phyloP scores from a whole-genome alignment of 176 grass and related monocot species.

The Areca catechu region DNA sequence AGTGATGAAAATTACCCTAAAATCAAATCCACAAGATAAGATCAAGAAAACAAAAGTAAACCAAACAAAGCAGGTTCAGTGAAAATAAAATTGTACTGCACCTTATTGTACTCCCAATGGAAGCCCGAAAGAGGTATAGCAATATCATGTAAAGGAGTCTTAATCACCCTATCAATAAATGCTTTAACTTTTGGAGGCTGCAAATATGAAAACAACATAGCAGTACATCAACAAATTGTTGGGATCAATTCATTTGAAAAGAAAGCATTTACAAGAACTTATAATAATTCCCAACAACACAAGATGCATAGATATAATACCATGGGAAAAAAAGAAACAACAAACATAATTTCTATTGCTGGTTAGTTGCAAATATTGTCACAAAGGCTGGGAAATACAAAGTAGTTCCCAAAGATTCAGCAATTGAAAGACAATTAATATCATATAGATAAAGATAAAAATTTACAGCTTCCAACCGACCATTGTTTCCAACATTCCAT shows the following conservation, averaged over 20 bases:
- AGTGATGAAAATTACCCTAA: conserved; percentile 97
- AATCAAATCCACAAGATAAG: conserved; percentile 11
- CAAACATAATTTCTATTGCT: too few relatives aligned
- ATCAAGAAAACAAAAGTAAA: conserved; percentile 18
- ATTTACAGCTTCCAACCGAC: too few relatives aligned
- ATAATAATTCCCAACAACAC: too few relatives aligned
- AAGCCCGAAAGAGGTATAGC: conserved; percentile 95
- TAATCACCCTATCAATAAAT: conserved; percentile 95
- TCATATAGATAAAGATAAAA: too few relatives aligned
- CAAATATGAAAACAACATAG: conserved; percentile 24
- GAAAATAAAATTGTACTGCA: conserved; percentile 11
- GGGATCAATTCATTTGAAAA: not conserved
- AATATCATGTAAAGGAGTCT: conserved; percentile 89
- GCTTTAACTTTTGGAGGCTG: conserved; percentile 94
- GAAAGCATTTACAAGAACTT: too few relatives aligned
- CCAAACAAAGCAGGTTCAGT: not conserved
- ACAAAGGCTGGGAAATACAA: too few relatives aligned
- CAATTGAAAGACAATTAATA: too few relatives aligned
- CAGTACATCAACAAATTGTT: conserved; percentile 16
- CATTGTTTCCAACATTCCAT: too few relatives aligned
- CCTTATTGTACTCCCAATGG: conserved; percentile 94
- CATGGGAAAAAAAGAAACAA: too few relatives aligned
- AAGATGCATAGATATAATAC: too few relatives aligned
- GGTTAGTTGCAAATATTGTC: too few relatives aligned
- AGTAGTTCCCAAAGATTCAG: too few relatives aligned